Evolutionary conservation across 1,139 yeast species (phyloP).

Genomic region (Sugiyamaella neomexicana): DNA sequence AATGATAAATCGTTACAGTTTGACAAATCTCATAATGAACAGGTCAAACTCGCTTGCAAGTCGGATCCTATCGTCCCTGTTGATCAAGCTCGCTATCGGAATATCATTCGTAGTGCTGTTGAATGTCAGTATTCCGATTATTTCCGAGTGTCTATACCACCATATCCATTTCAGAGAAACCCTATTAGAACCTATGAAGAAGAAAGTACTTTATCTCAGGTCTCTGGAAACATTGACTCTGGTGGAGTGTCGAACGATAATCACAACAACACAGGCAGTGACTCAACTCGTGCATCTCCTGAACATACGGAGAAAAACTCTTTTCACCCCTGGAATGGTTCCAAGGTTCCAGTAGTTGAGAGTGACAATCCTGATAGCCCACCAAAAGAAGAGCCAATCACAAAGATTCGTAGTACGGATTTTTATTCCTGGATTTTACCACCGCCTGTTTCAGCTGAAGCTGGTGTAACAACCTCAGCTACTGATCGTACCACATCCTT

Average conservation of each 20-base stretch:
- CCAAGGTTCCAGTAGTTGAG: background rate
- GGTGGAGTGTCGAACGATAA: no score
- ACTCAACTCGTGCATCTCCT: background rate
- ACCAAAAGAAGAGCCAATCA: conserved; percentile 6
- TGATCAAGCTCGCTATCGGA: conserved; percentile 10
- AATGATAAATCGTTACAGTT: no score
- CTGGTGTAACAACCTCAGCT: background rate
- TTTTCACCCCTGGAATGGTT: no score
- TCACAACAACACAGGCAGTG: background rate
- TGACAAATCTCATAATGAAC: no score
- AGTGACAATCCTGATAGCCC: conserved; percentile 3
- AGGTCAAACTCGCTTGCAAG: background rate
- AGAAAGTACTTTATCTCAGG: background rate
- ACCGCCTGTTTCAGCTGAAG: background rate
- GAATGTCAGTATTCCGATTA: conserved; percentile 20
- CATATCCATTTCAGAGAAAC: conserved; percentile 14
- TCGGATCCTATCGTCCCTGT: conserved; percentile 3
- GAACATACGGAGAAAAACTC: background rate
- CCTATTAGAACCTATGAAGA: conserved; percentile 12
- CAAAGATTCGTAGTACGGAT: background rate
- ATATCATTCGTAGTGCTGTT: conserved; percentile 8
- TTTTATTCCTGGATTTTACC: background rate
- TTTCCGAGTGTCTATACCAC: conserved; percentile 14
- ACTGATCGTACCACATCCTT: background rate
- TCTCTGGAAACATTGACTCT: background rate